phyloP scores from a whole-genome alignment of 768 basidiomycete genomes.

The Infundibulicybe gibba region DNA sequence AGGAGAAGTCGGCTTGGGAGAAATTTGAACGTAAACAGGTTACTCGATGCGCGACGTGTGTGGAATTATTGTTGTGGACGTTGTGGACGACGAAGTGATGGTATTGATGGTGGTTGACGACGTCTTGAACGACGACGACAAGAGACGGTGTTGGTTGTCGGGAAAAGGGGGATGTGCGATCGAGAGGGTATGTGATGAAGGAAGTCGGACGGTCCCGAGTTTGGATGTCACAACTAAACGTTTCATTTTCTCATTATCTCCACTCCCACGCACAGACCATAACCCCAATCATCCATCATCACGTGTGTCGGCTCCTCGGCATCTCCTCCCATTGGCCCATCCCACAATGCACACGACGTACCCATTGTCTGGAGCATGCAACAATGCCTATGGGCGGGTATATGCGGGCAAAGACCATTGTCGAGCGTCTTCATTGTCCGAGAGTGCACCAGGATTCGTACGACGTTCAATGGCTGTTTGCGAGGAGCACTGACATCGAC shows the following conservation, averaged over 20 bases:
- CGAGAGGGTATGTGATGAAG: conserved; percentile 48
- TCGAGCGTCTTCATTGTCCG: too few relatives aligned
- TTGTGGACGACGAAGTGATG: conserved; percentile 25
- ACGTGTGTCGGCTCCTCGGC: conserved; percentile 23
- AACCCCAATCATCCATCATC: conserved; percentile 31
- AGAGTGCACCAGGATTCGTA: too few relatives aligned
- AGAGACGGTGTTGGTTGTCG: conserved; percentile 13
- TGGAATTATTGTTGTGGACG: conserved; percentile 16
- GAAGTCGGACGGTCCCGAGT: conserved; percentile 44
- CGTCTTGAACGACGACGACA: neutral
- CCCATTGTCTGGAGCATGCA: too few relatives aligned
- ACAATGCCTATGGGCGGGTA: too few relatives aligned
- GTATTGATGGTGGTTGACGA: conserved; percentile 9
- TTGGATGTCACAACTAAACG: conserved; percentile 42
- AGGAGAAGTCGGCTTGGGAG: conserved; percentile 5
- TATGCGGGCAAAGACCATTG: too few relatives aligned
- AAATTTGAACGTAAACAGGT: conserved; percentile 4
- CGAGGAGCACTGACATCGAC: too few relatives aligned
- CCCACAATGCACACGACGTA: neutral
- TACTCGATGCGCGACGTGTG: conserved; percentile 13
- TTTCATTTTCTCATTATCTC: conserved; percentile 24
- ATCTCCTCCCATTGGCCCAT: neutral
- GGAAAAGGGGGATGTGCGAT: conserved; percentile 33
- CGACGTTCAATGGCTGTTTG: too few relatives aligned
- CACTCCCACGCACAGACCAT: conserved; percentile 47